Conservation (phyloP, 2,329 filamentous ascomycete species). For the Elsinoe fawcettii region DNA sequence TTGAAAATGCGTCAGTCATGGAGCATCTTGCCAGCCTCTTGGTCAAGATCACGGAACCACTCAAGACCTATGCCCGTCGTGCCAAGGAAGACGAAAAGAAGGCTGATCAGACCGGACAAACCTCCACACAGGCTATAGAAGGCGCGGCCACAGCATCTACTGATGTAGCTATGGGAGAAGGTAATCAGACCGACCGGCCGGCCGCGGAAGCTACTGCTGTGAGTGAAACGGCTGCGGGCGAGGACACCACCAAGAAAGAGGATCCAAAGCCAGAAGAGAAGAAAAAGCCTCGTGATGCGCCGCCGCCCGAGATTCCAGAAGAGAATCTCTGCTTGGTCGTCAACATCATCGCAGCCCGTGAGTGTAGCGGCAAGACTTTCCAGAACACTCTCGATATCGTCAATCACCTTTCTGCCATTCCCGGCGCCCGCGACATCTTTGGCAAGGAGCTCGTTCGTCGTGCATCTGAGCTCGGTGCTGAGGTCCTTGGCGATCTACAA, state of each 20-base stretch:
- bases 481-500: constrained; percentile 76
- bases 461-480: constrained; percentile 73
- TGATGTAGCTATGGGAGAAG: constrained; percentile 22
- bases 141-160: constrained; percentile 8
- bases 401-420: constrained; percentile 91
- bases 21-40: constrained; percentile 81
- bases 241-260: constrained; percentile 29
- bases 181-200: constrained; percentile 17
- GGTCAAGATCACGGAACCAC: constrained; percentile 77
- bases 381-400: constrained; percentile 97
- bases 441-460: constrained; percentile 88
- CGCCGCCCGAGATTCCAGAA: constrained; percentile 77
- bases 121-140: constrained; percentile 13
- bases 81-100: constrained; percentile 61
- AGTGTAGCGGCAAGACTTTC: constrained; percentile 97
- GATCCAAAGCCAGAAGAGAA: constrained; percentile 36
- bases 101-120: constrained; percentile 28
- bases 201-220: not conserved
- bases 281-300: constrained; percentile 57
- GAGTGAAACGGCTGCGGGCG: constrained; percentile 19
- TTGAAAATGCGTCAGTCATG: constrained; percentile 96
- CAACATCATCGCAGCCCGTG: constrained; percentile 88
- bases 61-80: constrained; percentile 73
- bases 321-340: constrained; percentile 90
- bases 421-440: constrained; percentile 80